phyloP scores from a whole-genome alignment of 2,329 filamentous ascomycete genomes.

The Ascocoryne sarcoides region DNA sequence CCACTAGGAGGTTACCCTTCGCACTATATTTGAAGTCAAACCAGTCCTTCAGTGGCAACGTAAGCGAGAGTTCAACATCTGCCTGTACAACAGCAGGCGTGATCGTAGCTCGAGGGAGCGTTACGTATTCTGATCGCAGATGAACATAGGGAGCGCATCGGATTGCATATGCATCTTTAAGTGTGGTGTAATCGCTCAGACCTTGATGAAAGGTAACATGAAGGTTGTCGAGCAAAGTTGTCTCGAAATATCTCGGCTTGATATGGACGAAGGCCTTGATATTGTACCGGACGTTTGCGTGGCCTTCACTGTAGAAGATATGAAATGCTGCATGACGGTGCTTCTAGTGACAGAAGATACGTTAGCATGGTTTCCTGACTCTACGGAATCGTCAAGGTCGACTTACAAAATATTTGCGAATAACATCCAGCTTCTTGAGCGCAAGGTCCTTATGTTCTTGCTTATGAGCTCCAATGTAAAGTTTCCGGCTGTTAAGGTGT shows the following conservation, averaged over 20 bases:
- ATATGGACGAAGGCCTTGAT: conserved; percentile 15
- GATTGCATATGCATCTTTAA: conserved; percentile 12
- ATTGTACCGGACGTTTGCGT: conserved; percentile 13
- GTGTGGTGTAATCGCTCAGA: conserved; percentile 6
- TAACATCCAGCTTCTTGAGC: conserved; percentile 19
- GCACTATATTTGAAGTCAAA: conserved; percentile 9
- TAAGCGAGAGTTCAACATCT: neutral
- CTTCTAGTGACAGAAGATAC: neutral
- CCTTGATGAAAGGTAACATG: conserved; percentile 1
- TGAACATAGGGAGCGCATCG: conserved; percentile 12
- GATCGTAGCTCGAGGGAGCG: conserved; percentile 3
- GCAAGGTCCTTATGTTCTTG: conserved; percentile 11
- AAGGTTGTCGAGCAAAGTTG: conserved; percentile 20
- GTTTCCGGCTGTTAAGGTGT: conserved; percentile 7
- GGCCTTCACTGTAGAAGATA: conserved; percentile 20
- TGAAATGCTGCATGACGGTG: conserved; percentile 8
- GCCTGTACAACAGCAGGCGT: conserved; percentile 2
- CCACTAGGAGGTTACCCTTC: too few relatives aligned
- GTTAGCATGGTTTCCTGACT: conserved; percentile 1
- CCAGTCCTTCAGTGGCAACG: conserved; percentile 5
- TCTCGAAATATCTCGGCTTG: conserved; percentile 19
- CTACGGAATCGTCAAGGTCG: neutral
- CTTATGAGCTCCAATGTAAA: conserved; percentile 15
- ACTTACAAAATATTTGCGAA: conserved; percentile 20
- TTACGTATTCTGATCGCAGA: neutral